Base-by-base conservation (phyloP, 306 rosid genomes). In the Crataegus laevigata region DNA sequence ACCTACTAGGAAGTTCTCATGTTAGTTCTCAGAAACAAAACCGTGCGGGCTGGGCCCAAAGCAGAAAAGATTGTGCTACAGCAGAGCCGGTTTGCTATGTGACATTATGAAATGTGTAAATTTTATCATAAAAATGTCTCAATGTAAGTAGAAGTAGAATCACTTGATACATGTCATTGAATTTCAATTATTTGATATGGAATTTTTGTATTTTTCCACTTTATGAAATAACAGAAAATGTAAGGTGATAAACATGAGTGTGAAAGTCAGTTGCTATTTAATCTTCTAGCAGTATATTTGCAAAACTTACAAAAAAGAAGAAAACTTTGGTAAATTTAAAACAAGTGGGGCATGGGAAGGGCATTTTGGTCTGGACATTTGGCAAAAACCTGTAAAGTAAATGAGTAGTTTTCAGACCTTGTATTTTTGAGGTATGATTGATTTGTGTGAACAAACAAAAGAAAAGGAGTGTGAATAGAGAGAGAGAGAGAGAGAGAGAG, bases 401-500 rank as follows among this genome's bases (percentile, higher is more conserved):
- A 50, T 59, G 75, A 60, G 40, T 73, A 61, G 45, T 43, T 73
- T 73, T 11, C 43, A 28, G 67, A 63, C 63, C 72, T 45, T 61
- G 75, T 52, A 66, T 50, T 47, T n/a, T 62, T 72, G 80, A 68
- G 75, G 84, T 76, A 80, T 30, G 24, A 28, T 63, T 50, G 54
- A 50, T 50, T 63, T 13, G 43, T 30, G 3, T 54, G 86, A 82
- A 84, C 79, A 19, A 72, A 78, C 25, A 78, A 80, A 77, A 62
- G 69, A 75, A 79, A 75, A 78, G 55, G 72, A 78, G 78, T 43
- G 60, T 19, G 54, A 47, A 47, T 6, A 47, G 54, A 68, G 78
- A 83, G 80, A 85, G 89, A 80, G 68, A 68, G 78, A 83, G 80
- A 85, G 89, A 47, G 54, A 45, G 68, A 43, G 17, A 5, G 51